A percentile compares a stretch with the other conserved stretches of the same genome.
Conservation (phyloP, 1,284 basidiomycete genomes). For the Tilletiopsis washingtonensis region DNA sequence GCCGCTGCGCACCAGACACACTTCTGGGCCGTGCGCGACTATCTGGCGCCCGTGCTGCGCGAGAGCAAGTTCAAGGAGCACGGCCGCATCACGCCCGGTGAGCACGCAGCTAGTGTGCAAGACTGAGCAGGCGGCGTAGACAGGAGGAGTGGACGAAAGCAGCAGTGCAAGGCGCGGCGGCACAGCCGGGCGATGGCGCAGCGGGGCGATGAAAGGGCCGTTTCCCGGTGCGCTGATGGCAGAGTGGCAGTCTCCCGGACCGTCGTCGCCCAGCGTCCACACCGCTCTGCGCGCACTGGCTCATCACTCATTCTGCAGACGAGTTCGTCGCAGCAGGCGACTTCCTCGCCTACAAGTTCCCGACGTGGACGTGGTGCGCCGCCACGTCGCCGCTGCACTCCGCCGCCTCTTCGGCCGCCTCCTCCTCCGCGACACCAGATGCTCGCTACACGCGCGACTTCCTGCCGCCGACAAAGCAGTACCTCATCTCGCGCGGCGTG, state of each 20-base stretch:
- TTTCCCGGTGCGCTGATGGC: no score
- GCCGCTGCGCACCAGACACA: no score
- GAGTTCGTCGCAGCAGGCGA: slow-evolving; percentile 46
- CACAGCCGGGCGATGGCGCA: no score
- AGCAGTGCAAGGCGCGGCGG: no score
- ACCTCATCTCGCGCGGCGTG: slow-evolving; percentile 59
- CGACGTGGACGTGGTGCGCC: slow-evolving; percentile 55
- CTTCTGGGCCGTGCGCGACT: slow-evolving; percentile 91
- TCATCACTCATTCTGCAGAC: slow-evolving; percentile 18
- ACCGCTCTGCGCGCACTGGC: no score
- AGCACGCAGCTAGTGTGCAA: no score
- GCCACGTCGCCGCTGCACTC: slow-evolving; percentile 1
- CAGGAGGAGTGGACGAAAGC: neutral
- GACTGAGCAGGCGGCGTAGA: neutral
- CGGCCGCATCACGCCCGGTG: slow-evolving; percentile 88
- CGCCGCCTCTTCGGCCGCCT: neutral
- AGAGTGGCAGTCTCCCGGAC: no score
- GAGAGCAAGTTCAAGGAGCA: slow-evolving; percentile 99
- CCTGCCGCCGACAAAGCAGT: slow-evolving; percentile 89
- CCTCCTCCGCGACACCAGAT: slow-evolving; percentile 51
- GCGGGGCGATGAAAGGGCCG: no score
- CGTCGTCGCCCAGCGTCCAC: no score
- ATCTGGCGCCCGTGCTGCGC: slow-evolving; percentile 87
- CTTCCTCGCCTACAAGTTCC: slow-evolving; percentile 42
- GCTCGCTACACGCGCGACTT: slow-evolving; percentile 75